Evolutionary conservation across 1,284 basidiomycete genomes (phyloP).

Genomic region (Grifola frondosa): DNA sequence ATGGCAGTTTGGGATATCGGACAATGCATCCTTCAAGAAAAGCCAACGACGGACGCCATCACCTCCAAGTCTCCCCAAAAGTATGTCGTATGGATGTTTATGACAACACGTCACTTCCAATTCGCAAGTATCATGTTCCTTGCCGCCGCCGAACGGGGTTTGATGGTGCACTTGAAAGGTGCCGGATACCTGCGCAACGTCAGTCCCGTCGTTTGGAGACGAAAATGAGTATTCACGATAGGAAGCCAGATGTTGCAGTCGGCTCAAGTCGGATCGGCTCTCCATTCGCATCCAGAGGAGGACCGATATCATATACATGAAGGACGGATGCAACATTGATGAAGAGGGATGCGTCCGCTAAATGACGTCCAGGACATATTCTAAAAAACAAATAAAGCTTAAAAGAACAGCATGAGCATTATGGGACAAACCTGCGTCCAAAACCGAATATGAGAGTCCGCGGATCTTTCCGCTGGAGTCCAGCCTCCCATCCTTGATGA

Average conservation of each 20-base stretch:
- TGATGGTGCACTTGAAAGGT: slow-evolving; percentile 8
- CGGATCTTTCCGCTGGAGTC: slow-evolving; percentile 14
- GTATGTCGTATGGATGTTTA: too few relatives aligned
- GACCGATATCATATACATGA: slow-evolving; percentile 5
- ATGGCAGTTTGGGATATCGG: too few relatives aligned
- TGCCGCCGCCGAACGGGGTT: slow-evolving; percentile 7
- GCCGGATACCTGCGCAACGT: slow-evolving; percentile 1
- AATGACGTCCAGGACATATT: slow-evolving; percentile 6
- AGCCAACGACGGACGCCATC: too few relatives aligned
- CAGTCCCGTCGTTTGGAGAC: not conserved
- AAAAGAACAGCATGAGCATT: not conserved
- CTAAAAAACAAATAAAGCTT: not conserved
- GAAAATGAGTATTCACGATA: slow-evolving; percentile 9
- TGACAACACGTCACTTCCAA: too few relatives aligned
- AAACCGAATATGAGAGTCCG: slow-evolving; percentile 11
- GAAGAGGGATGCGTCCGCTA: slow-evolving; percentile 12
- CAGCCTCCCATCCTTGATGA: slow-evolving; percentile 7
- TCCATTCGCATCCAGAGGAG: not conserved
- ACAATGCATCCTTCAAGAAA: too few relatives aligned
- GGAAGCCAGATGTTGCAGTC: slow-evolving; percentile 4
- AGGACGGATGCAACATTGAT: slow-evolving; percentile 13
- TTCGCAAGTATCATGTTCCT: slow-evolving; percentile 7
- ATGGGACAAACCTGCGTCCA: slow-evolving; percentile 8
- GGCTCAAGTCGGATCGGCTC: slow-evolving; percentile 1
- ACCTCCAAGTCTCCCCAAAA: too few relatives aligned